Base-by-base conservation (phyloP, 257 asterid genomes). In the Ajuga chamaepitys region DNA sequence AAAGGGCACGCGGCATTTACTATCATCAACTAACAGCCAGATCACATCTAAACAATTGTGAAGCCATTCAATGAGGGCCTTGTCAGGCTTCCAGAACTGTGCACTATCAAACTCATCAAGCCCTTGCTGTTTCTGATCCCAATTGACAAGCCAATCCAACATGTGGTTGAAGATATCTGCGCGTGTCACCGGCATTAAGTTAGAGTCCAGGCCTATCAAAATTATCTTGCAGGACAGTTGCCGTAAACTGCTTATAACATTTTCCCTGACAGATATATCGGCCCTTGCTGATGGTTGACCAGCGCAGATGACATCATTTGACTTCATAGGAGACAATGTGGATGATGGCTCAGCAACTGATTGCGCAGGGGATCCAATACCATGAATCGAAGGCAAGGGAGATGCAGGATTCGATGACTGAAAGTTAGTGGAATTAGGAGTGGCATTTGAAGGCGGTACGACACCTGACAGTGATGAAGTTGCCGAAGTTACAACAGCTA, bases 31-130 rank as follows among this genome's bases (percentile, higher is more conserved):
- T 71, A 89, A 76, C 76, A 87, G 74, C 97, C 96, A 93, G 54
- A 93, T 80, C 75, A 93, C 99, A 73, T 93, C 97, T 70, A 93
- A 78, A 75, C 97, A 89, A 72, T 91, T 81, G 70, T 86, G 99
- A n/a, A 93, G 81, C 97, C 99, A 93, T 79, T 93, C 96, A 74
- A 84, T 78, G 35, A 83, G 72, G 64, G 91, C 87, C 78, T 87
- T 87, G 68, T 89, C 95, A 28, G 94, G 95, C 75, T 78, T 89
- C 80, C 82, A 86, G 77, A 72, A 79, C 74, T 83, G 91, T 57
- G 68, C 75, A 67, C 85, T 74, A 58, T 88, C 95, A 73, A 78
- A 74, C 44, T 89, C 99, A 67, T 83, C 96, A 68, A 72, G 52
- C 50, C 88, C 94, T 21, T 77, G 88, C 68, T 82, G 89, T 48